Conservation (phyloP, 2,329 filamentous ascomycete species). For the Neonectria ditissima region DNA sequence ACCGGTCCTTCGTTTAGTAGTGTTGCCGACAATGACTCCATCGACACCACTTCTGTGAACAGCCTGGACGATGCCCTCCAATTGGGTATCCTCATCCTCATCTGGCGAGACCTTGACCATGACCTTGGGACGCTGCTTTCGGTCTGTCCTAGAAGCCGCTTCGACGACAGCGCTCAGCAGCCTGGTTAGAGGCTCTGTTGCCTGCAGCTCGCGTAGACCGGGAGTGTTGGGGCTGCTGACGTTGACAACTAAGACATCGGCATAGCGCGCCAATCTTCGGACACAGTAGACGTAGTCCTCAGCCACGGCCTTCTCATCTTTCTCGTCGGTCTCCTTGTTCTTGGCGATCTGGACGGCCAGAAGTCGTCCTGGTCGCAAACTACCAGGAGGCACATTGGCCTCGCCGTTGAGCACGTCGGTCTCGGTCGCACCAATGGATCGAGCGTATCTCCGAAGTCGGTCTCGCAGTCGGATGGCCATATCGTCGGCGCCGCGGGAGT, state of each 20-base stretch:
- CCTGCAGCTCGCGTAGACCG: constrained; percentile 87
- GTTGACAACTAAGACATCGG: constrained; percentile 97
- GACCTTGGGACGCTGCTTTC: constrained; percentile 75
- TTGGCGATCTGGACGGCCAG: constrained; percentile 95
- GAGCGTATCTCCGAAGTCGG: constrained; percentile 82
- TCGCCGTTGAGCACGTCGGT: constrained; percentile 80
- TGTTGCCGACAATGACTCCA: constrained; percentile 97
- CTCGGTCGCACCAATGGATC: constrained; percentile 76
- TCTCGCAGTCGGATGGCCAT: constrained; percentile 84
- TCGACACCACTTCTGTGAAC: constrained; percentile 88
- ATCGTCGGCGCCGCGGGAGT: constrained; percentile 88
- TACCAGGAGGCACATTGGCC: constrained; percentile 84
- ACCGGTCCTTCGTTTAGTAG: constrained; percentile 84
- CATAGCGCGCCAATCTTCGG: constrained; percentile 82
- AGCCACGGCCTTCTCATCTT: constrained; percentile 83
- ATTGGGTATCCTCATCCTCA: constrained; percentile 86
- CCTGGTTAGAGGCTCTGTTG: constrained; percentile 81
- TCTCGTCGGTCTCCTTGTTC: constrained; percentile 92
- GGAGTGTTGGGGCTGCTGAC: constrained; percentile 97
- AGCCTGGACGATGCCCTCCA: constrained; percentile 89
- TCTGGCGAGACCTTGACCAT: constrained; percentile 99
- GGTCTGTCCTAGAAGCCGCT: constrained; percentile 75
- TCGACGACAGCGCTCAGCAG: constrained; percentile 86
- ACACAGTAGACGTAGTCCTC: constrained; percentile 93
- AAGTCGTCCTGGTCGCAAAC: constrained; percentile 78